Evolutionary conservation across 2,329 filamentous ascomycete genomes (phyloP).

Genomic region (Neofusicoccum parvum): DNA sequence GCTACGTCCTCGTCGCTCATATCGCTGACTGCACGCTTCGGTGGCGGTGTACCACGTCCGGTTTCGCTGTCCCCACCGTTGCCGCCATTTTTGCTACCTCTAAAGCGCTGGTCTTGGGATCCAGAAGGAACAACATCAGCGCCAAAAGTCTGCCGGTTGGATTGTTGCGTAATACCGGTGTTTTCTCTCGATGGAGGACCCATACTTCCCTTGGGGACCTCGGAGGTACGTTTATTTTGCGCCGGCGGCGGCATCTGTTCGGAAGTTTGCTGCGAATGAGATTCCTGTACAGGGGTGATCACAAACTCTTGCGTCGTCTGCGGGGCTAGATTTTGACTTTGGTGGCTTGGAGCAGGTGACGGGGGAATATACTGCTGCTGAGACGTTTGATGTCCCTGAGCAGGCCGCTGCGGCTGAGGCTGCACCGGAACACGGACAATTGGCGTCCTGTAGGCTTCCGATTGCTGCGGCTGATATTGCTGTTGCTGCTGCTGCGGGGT

Average conservation of each 20-base stretch:
- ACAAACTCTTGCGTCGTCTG: not conserved
- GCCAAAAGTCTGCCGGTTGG: slow-evolving; percentile 41
- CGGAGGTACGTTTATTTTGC: slow-evolving; percentile 12
- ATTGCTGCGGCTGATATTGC: slow-evolving; percentile 13
- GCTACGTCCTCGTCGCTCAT: slow-evolving; percentile 52
- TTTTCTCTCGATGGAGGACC: slow-evolving; percentile 1
- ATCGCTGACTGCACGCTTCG: slow-evolving; percentile 41
- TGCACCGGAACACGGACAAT: slow-evolving; percentile 23
- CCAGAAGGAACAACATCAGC: slow-evolving; percentile 48
- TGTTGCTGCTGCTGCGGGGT: slow-evolving; percentile 1
- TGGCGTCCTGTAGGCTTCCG: slow-evolving; percentile 37
- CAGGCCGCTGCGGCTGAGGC: slow-evolving; percentile 29
- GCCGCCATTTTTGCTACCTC: slow-evolving; percentile 37
- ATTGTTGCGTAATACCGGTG: not conserved
- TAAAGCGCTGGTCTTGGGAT: slow-evolving; percentile 48
- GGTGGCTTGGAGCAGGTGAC: slow-evolving; percentile 32
- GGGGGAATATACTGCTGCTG: slow-evolving; percentile 39
- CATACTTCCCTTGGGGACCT: slow-evolving; percentile 6
- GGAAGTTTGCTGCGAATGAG: not conserved
- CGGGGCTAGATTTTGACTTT: slow-evolving; percentile 35
- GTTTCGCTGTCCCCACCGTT: slow-evolving; percentile 36
- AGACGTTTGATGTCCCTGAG: slow-evolving; percentile 36
- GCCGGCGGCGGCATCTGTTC: slow-evolving; percentile 14
- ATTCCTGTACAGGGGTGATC: slow-evolving; percentile 9
- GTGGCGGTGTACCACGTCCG: slow-evolving; percentile 50